Evolutionary conservation across 73 alveolate genomes (phyloP).

Genomic region (Paramecium caudatum): DNA sequence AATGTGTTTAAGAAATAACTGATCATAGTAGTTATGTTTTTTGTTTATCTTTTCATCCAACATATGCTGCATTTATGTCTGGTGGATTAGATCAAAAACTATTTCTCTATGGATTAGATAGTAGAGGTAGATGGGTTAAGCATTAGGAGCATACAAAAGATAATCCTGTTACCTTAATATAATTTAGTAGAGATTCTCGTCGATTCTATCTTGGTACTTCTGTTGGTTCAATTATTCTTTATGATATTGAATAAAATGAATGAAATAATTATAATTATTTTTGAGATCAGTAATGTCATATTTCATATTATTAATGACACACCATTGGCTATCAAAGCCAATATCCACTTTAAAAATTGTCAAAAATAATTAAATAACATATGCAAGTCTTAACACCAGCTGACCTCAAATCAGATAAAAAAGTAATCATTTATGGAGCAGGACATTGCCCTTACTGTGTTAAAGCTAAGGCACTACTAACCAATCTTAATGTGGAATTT

Average conservation of each 20-base stretch:
- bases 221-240: slow-evolving; percentile 16
- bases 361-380: neutral
- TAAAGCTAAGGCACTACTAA: neutral
- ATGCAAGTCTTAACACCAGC: slow-evolving; percentile 48
- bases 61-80: slow-evolving; percentile 5
- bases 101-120: neutral
- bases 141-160: neutral
- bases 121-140: slow-evolving; percentile 6
- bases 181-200: neutral
- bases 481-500: neutral
- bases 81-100: slow-evolving; percentile 19
- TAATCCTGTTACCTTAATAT: neutral
- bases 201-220: neutral
- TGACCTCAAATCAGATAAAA: slow-evolving; percentile 14
- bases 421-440: slow-evolving; percentile 26
- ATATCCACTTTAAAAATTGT: neutral
- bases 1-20: neutral
- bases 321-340: neutral
- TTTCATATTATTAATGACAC: neutral
- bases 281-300: neutral
- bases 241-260: slow-evolving; percentile 17
- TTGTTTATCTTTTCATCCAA: slow-evolving; percentile 19
- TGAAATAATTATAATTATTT: too few relatives aligned
- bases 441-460: slow-evolving; percentile 27
- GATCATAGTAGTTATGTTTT: slow-evolving; percentile 24